Base-by-base conservation (phyloP, 257 asterid genomes). In the Capsicum rhomboideum region DNA sequence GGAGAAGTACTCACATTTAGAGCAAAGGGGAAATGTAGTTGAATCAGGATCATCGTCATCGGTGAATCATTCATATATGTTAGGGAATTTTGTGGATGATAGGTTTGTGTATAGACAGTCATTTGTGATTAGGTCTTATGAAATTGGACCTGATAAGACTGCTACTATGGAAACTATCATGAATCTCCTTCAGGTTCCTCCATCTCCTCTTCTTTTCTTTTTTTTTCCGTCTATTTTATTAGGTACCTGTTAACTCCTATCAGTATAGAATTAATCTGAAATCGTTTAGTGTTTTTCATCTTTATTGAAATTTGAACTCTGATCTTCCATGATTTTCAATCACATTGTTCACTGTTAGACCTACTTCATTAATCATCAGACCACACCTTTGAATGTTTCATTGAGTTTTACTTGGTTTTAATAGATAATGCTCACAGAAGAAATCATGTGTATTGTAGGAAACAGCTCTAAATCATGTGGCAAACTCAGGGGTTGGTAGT, bases 81-180 rank as follows among this genome's bases (percentile, higher is more conserved):
- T 93, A 0, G 96, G 97, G 16, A 90, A 91, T 61, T 93, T 95
- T 80, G 91, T 88, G 77, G 94, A 93, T 85, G 89, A 83, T 7
- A 80, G 90, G 71, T 92, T 88, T 72, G 93, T 93, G 52, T 95
- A 86, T 71, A 88, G 98, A 17, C 98, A 95, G 37, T 85, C 96
- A 0, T 95, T 92, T 85, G 93, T 92, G 21, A 89, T 95, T 2
- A 91, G 98, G 91, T 95, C 98, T n/a, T 95, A 95, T 69, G 98
- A 95, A 86, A 95, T 93, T 82, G 98, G 98, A 59, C 97, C 98
- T 10, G 98, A 95, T 84, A 90, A 91, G 84, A 93, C 98, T 71
- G 97, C 98, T 49, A 92, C 98, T 9, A 91, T 95, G 97, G 98
- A 95, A 86, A 93, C 98, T 17, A 89, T 93, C 23, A 93, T 95